These are phyloP conservation scores for Pyrus hybrid DNA, from an alignment of 331 rosid species.

Conservation along the genomic window DNA sequence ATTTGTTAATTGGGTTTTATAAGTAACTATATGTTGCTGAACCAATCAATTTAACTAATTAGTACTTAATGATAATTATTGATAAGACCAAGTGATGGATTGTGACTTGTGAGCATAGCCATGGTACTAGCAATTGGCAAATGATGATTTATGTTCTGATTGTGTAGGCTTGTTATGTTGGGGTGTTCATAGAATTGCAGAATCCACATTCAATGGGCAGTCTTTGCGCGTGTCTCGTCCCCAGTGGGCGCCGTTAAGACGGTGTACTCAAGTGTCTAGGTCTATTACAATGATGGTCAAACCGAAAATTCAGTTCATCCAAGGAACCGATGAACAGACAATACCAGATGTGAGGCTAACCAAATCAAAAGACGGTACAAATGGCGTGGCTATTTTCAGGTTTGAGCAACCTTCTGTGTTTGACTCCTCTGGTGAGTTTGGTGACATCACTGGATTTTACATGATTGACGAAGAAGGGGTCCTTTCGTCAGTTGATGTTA, in stretches of 20 bases:
- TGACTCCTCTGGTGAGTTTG: conserved; percentile 90
- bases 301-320: conserved; percentile 86
- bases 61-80: background rate
- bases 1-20: background rate
- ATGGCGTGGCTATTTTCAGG: conserved; percentile 85
- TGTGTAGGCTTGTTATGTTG: conserved; percentile 38
- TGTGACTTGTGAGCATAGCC: background rate
- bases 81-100: background rate
- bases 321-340: conserved; percentile 93
- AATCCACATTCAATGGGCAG: conserved; percentile 63
- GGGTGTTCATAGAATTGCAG: conserved; percentile 32
- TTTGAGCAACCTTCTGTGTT: conserved; percentile 93
- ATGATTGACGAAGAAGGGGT: conserved; percentile 98
- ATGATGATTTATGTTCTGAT: background rate
- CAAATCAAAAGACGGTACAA: conserved; percentile 88
- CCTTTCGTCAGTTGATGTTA: conserved; percentile 89
- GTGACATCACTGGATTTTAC: conserved; percentile 91
- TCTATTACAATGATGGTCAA: conserved; percentile 47
- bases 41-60: background rate
- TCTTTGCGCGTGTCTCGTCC: conserved; percentile 29
- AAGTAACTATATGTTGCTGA: background rate
- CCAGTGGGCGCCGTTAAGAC: conserved; percentile 25
- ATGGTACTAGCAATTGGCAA: background rate
- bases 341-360: conserved; percentile 87
- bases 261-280: background rate